phyloP scores from a whole-genome alignment of 768 basidiomycete species.

The Pleurotus ostreatus region DNA sequence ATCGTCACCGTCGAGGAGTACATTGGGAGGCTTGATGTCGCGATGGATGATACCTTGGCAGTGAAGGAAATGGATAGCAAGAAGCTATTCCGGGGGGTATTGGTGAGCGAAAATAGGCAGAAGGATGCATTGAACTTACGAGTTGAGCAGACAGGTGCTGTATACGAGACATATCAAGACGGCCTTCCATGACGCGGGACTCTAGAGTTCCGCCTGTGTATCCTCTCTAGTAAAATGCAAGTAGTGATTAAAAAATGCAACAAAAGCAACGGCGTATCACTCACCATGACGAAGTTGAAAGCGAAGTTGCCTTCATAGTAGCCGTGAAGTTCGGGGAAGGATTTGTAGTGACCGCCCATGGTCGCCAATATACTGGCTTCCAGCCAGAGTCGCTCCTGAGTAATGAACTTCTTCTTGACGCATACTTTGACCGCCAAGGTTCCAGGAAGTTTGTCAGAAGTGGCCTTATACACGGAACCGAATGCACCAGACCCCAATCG shows the following conservation, averaged over 20 bases:
- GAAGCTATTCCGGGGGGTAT: not conserved
- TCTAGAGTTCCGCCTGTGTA: not conserved
- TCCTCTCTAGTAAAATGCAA: not conserved
- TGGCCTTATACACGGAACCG: not conserved
- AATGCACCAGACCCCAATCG: not conserved
- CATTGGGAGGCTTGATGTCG: slow-evolving; percentile 99
- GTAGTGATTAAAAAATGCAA: not conserved
- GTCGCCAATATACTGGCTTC: too few species aligned
- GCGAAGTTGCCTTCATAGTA: not conserved
- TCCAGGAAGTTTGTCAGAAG: not conserved
- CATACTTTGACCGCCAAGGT: not conserved
- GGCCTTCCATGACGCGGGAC: not conserved
- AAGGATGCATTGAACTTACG: not conserved
- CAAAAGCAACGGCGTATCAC: not conserved
- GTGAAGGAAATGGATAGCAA: slow-evolving; percentile 6
- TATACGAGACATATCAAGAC: not conserved
- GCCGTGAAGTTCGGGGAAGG: not conserved
- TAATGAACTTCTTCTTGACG: not conserved
- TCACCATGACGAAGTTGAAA: not conserved
- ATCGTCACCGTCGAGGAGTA: slow-evolving; percentile 50
- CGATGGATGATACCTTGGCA: slow-evolving; percentile 79
- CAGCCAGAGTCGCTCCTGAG: too few species aligned
- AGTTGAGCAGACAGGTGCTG: slow-evolving; percentile 1
- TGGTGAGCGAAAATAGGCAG: not conserved
- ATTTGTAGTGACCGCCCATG: not conserved